These are phyloP conservation scores for Fusarium pseudocircinatum DNA, from an alignment of 2,329 filamentous ascomycete species.

Conservation along the genomic window DNA sequence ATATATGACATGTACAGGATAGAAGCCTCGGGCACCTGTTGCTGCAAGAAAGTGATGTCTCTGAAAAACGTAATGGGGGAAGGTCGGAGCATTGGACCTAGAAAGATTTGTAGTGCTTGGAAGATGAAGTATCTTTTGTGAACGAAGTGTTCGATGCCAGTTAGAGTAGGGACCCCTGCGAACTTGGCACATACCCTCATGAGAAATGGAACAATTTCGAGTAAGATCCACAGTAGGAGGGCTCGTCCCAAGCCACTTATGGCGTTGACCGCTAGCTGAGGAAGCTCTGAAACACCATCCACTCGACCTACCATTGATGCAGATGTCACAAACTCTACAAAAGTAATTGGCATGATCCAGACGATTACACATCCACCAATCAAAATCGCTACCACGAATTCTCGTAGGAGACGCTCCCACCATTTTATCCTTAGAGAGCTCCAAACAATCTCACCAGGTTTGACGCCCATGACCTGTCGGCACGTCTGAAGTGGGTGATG, in stretches of 20 bases:
- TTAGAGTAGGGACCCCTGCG: not conserved
- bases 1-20: not conserved
- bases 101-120: not conserved
- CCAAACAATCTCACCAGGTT: not conserved
- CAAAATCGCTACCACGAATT: rapidly evolving
- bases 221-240: rapidly evolving
- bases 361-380: not conserved
- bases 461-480: not conserved
- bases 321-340: rapidly evolving
- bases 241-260: not conserved
- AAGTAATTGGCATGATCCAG: not conserved
- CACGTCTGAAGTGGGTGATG: not conserved
- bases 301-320: rapidly evolving
- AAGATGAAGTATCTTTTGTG: not conserved
- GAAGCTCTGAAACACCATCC: not conserved
- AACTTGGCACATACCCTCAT: not conserved
- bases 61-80: too few species aligned
- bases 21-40: not conserved
- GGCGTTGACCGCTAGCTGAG: rapidly evolving
- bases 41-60: not conserved
- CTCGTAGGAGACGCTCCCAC: not conserved
- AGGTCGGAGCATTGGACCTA: not conserved
- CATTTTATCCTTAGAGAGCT: not conserved
- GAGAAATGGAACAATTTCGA: not conserved
- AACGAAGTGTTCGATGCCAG: rapidly evolving